These are phyloP conservation scores for Trifolium repens DNA, from an alignment of 306 rosid genomes.

Conservation along the genomic window DNA sequence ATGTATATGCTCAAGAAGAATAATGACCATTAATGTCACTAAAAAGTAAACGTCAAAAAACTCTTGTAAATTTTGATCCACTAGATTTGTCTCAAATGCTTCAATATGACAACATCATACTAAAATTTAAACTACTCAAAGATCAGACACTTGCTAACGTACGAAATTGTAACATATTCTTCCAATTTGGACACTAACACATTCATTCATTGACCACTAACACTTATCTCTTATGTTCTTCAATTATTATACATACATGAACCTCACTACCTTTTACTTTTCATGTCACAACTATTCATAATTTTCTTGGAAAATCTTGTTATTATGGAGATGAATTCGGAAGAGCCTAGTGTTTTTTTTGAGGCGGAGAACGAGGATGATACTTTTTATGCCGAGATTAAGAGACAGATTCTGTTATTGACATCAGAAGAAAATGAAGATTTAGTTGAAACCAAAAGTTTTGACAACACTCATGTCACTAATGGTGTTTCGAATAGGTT, in stretches of 20 bases:
- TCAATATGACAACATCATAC: conserved; percentile 39
- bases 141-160: conserved; percentile 45
- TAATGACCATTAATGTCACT: conserved; percentile 35
- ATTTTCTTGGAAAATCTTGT: conserved; percentile 1
- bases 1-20: conserved; percentile 22
- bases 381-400: conserved; percentile 66
- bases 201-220: conserved; percentile 33
- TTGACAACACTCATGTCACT: conserved; percentile 1
- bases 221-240: conserved; percentile 2
- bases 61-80: conserved; percentile 37
- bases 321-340: conserved; percentile 45
- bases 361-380: conserved; percentile 59
- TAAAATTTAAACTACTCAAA: neutral
- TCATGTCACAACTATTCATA: neutral
- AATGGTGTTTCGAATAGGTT: conserved; percentile 14
- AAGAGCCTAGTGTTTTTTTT: conserved; percentile 31
- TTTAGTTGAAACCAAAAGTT: conserved; percentile 37
- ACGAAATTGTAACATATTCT: conserved; percentile 48
- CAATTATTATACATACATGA: conserved; percentile 40
- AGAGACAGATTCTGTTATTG: conserved; percentile 65
- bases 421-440: conserved; percentile 61
- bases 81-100: conserved; percentile 30
- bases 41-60: conserved; percentile 41
- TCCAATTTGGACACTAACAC: conserved; percentile 52
- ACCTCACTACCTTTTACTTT: neutral